phyloP scores from a whole-genome alignment of 179 eudicot genomes.

The Spergularia azorica region DNA sequence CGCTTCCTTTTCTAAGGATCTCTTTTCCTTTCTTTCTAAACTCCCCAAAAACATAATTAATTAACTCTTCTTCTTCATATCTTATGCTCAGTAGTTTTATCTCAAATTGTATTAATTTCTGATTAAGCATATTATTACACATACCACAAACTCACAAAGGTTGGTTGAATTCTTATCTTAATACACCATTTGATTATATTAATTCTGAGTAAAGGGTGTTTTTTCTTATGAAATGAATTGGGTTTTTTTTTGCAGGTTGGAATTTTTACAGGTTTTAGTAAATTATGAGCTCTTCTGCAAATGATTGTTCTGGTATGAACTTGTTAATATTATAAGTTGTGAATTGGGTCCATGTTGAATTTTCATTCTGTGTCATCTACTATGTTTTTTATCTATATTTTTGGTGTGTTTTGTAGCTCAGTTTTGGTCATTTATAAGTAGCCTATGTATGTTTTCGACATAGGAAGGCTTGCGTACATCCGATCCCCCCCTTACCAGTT shows the following conservation, averaged over 20 bases:
- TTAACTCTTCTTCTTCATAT: not conserved
- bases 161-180: not conserved
- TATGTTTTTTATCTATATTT: not conserved
- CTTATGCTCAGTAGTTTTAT: too few relatives aligned
- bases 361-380: not conserved
- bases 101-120: too few relatives aligned
- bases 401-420: not conserved
- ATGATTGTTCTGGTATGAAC: constrained; percentile 20
- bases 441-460: too few relatives aligned
- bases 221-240: not conserved
- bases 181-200: too few relatives aligned
- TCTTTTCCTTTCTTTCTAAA: not conserved
- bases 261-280: not conserved
- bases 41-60: not conserved
- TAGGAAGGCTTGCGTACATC: not conserved
- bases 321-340: not conserved
- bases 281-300: constrained; percentile 21
- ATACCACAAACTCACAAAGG: not conserved
- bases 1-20: not conserved
- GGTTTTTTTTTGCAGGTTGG: not conserved
- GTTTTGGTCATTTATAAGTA: not conserved
- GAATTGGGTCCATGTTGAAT: constrained; percentile 7
- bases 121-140: not conserved
- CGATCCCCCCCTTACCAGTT: too few relatives aligned
- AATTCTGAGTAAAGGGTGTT: not conserved